Conservation (phyloP, 2,329 filamentous ascomycete genomes). For the Colletotrichum tamarilloi region DNA sequence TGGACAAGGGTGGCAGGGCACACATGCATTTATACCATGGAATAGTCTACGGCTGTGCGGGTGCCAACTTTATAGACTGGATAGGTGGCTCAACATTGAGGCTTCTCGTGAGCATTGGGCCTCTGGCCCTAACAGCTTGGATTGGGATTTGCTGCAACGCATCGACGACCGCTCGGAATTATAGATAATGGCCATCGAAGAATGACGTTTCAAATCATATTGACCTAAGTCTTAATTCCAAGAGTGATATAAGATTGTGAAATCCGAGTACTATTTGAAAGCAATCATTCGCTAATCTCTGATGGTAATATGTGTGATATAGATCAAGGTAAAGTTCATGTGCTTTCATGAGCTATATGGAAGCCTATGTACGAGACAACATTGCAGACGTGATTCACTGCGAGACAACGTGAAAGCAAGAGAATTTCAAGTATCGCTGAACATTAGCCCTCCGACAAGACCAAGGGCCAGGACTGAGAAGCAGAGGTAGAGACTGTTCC, state of each 20-base stretch:
- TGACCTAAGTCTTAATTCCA: not conserved
- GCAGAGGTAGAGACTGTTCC: no score
- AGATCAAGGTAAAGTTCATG: not conserved
- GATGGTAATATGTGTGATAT: not conserved
- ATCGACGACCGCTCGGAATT: not conserved
- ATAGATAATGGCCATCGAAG: conserved; percentile 7
- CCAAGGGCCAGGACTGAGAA: not conserved
- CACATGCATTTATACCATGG: not conserved
- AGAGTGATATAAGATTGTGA: not conserved
- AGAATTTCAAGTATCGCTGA: not conserved
- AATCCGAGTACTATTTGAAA: not conserved
- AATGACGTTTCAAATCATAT: not conserved
- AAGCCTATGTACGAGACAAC: not conserved
- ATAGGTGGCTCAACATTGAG: not conserved
- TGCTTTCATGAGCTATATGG: not conserved
- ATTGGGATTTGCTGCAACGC: not conserved
- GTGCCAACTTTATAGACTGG: not conserved
- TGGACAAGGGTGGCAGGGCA: not conserved
- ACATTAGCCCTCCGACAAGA: not conserved
- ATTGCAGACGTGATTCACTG: no score
- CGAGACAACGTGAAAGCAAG: no score
- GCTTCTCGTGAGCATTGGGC: not conserved
- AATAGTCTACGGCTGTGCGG: not conserved
- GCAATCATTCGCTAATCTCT: not conserved
- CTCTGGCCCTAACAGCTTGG: not conserved